phyloP scores from a whole-genome alignment of 768 basidiomycete genomes.

The Candolleomyces aberdarensis region DNA sequence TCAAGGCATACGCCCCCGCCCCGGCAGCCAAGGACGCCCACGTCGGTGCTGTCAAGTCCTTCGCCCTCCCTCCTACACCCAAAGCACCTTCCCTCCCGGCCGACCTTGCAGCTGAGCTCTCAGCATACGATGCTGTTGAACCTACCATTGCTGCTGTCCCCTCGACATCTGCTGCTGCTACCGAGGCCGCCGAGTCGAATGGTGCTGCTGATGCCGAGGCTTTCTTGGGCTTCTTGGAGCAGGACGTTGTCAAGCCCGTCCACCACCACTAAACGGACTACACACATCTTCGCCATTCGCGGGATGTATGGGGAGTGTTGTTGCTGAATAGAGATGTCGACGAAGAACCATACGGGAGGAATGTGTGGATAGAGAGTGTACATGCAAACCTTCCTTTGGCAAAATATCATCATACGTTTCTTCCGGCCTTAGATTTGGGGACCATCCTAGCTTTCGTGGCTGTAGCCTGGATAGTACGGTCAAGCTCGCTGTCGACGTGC shows the following conservation, averaged over 20 bases:
- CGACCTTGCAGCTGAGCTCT: slow-evolving; percentile 85
- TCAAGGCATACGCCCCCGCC: slow-evolving; percentile 85
- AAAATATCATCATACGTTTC: no score
- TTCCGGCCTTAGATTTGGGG: no score
- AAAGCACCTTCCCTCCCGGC: slow-evolving; percentile 70
- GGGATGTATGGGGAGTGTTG: no score
- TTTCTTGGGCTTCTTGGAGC: slow-evolving; percentile 79
- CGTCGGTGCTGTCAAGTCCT: slow-evolving; percentile 82
- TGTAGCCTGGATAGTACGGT: no score
- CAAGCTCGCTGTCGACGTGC: no score
- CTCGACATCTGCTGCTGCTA: slow-evolving; percentile 27
- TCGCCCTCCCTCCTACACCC: slow-evolving; percentile 72
- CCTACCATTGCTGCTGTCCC: slow-evolving; percentile 48
- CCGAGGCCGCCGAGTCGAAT: slow-evolving; percentile 34
- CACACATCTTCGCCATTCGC: no score
- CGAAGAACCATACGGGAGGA: no score
- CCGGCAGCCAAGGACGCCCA: slow-evolving; percentile 84
- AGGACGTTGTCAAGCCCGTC: slow-evolving; percentile 66
- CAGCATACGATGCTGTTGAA: slow-evolving; percentile 81
- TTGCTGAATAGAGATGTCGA: no score
- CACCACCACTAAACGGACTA: slow-evolving; percentile 32
- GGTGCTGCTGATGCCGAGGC: slow-evolving; percentile 63
- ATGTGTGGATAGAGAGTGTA: no score
- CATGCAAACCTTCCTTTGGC: no score
- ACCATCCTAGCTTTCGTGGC: no score